These are phyloP conservation scores for Globisporangium cystogenes DNA, from an alignment of 352 stramenopile species.

Conservation along the genomic window DNA sequence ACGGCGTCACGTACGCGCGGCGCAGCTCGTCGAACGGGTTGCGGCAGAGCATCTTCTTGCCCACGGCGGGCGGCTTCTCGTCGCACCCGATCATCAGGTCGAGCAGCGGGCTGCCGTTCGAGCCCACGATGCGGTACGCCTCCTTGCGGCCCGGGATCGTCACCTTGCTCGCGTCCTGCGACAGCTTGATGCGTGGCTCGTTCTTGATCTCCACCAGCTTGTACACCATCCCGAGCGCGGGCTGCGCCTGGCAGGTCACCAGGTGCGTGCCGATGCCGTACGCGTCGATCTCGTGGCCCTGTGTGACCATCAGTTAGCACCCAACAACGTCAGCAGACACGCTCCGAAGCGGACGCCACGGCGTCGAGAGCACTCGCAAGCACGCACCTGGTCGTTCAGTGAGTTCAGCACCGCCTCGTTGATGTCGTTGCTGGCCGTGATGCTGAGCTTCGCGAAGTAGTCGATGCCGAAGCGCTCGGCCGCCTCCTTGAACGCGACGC, in stretches of 20 bases:
- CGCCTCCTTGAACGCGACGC: constrained; percentile 49
- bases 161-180: constrained; percentile 96
- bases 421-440: constrained; percentile 99
- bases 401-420: constrained; percentile 96
- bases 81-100: constrained; percentile 89
- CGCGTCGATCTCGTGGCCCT: constrained; percentile 93
- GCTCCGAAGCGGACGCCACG: background rate
- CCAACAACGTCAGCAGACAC: background rate
- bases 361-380: background rate
- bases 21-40: constrained; percentile 97
- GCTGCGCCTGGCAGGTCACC: constrained; percentile 98
- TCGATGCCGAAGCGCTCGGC: constrained; percentile 54
- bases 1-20: constrained; percentile 92
- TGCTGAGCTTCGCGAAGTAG: constrained; percentile 83
- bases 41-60: constrained; percentile 89
- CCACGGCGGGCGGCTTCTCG: constrained; percentile 74
- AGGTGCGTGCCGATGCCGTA: constrained; percentile 95
- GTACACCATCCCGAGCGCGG: constrained; percentile 98
- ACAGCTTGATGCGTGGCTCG: constrained; percentile 97
- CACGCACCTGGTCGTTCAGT: constrained; percentile 87
- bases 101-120: constrained; percentile 84
- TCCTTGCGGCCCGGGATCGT: constrained; percentile 89
- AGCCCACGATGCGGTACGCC: constrained; percentile 88
- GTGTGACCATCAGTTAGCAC: too few relatives aligned
- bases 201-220: constrained; percentile 98